phyloP scores from a whole-genome alignment of 2,329 filamentous ascomycete genomes.

The Fusarium sp. region DNA sequence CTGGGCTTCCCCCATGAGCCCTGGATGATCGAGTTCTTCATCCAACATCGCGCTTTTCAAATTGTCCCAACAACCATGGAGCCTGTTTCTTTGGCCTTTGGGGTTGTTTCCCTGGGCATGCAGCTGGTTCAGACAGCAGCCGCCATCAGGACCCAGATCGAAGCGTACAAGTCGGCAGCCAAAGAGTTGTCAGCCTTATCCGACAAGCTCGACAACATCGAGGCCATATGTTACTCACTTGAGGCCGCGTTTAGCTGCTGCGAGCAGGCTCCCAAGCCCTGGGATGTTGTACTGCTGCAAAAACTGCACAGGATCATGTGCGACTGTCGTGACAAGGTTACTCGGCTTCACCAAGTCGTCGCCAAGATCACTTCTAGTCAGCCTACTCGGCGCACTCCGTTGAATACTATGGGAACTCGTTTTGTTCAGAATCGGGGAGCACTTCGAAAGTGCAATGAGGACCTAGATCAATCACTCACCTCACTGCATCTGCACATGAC shows the following conservation, averaged over 20 bases:
- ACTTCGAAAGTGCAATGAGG: slow-evolving; percentile 8
- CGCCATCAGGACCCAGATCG: slow-evolving; percentile 14
- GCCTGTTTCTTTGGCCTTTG: slow-evolving; percentile 19
- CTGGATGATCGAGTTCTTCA: too few species aligned
- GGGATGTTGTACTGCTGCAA: slow-evolving; percentile 7
- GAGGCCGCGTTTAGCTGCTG: slow-evolving; percentile 1
- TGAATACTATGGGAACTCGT: slow-evolving; percentile 9
- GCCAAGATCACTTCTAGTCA: slow-evolving; percentile 4
- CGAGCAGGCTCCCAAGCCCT: slow-evolving; percentile 7
- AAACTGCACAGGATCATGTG: slow-evolving; percentile 16
- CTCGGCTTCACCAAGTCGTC: slow-evolving; percentile 3
- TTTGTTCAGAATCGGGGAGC: slow-evolving; percentile 17
- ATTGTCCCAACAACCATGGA: slow-evolving; percentile 13
- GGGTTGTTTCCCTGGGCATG: slow-evolving; percentile 22
- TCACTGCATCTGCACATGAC: slow-evolving; percentile 25
- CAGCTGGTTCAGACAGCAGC: slow-evolving; percentile 19
- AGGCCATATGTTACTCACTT: slow-evolving; percentile 16
- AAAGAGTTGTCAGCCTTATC: slow-evolving; percentile 16
- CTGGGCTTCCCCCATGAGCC: too few species aligned
- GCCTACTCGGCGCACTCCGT: not conserved
- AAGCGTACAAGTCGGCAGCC: slow-evolving; percentile 25
- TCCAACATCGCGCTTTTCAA: not conserved
- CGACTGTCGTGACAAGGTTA: slow-evolving; percentile 12
- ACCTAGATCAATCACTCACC: slow-evolving; percentile 9
- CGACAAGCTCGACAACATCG: slow-evolving; percentile 22